These are phyloP conservation scores for Curvularia verruculosa DNA, from an alignment of 2,329 filamentous ascomycete genomes.

Conservation along the genomic window DNA sequence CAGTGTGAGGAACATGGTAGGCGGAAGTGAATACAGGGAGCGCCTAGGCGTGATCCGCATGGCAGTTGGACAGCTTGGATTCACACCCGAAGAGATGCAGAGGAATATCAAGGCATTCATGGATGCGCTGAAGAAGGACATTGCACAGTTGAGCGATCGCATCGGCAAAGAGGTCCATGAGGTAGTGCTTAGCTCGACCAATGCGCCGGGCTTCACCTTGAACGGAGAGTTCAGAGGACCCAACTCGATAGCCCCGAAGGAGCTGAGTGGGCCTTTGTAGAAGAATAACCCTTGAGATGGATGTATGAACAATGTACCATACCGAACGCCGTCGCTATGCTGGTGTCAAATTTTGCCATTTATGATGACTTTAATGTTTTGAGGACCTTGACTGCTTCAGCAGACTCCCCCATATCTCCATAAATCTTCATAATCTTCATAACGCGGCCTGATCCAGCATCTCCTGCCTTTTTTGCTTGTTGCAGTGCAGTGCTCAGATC, in stretches of 20 bases:
- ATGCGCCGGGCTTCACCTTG: conserved; percentile 84
- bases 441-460: conserved; percentile 51
- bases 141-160: conserved; percentile 66
- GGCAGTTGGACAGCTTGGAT: conserved; percentile 88
- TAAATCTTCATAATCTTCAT: conserved; percentile 66
- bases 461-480: conserved; percentile 56
- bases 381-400: conserved; percentile 64
- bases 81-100: conserved; percentile 84
- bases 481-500: conserved; percentile 69
- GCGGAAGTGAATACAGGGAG: conserved; percentile 87
- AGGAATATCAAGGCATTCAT: conserved; percentile 83
- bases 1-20: conserved; percentile 81
- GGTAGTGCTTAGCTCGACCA: conserved; percentile 82
- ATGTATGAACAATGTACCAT: conserved; percentile 46
- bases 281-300: conserved; percentile 26
- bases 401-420: conserved; percentile 64
- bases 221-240: conserved; percentile 74
- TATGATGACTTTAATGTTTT: conserved; percentile 46
- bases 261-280: conserved; percentile 46
- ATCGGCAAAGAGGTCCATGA: conserved; percentile 75
- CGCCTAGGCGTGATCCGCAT: conserved; percentile 81
- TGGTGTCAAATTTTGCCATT: conserved; percentile 26
- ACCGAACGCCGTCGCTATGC: conserved; percentile 57
- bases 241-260: conserved; percentile 49
- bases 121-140: conserved; percentile 77